Evolutionary conservation across 257 asterid genomes (phyloP), one percentile per base, ranked within the genome.

Genomic region (Lavandula angustifolia): DNA sequence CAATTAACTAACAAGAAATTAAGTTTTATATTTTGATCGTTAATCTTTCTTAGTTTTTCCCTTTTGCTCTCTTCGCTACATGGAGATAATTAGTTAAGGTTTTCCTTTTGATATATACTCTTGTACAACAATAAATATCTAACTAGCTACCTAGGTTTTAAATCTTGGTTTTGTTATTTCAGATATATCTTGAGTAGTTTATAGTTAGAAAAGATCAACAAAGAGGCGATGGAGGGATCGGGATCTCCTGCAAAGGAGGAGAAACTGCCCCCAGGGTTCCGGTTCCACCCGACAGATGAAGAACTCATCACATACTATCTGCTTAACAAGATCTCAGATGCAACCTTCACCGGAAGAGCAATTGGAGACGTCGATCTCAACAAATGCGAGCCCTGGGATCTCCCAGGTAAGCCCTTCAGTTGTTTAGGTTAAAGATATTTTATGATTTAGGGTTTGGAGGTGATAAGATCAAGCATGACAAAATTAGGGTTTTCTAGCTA

Each of bases 321-420:
- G 27, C 63, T 85, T 5, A 86, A 83, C 78, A 92, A 92, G 83
- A 80, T 92, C 31, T 77, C 95, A 0, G 98, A 92, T 74, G 76
- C 94, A 9, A 78, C 10, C 46, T 92, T 92, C 76, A 79, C 87
- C 3, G 86, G 81, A 49, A 80, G 85, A 77, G 98, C 98, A 22
- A 75, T 92, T 29, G 95, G 76, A 54, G 98, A 86, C n/a, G 98
- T 92, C 3, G 96, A 89, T 81, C 94, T 92, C 68, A 92, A 89
- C 83, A 92, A 92, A 75, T 80, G 82, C 33, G 98, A 92, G 83
- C 98, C 98, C 0, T 92, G 98, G 96, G 95, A 86, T 83, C 95
- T 92, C 76, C 98, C 96, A 77, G 95, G 96, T 82, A 74, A 3
- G n/a, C 11, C 60, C 27, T 22, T 22, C 27, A 22, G 27, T 22